Evolutionary conservation across 139 green algal species (phyloP), one percentile per base, ranked within the genome.

Genomic region (Closterium sp.): DNA sequence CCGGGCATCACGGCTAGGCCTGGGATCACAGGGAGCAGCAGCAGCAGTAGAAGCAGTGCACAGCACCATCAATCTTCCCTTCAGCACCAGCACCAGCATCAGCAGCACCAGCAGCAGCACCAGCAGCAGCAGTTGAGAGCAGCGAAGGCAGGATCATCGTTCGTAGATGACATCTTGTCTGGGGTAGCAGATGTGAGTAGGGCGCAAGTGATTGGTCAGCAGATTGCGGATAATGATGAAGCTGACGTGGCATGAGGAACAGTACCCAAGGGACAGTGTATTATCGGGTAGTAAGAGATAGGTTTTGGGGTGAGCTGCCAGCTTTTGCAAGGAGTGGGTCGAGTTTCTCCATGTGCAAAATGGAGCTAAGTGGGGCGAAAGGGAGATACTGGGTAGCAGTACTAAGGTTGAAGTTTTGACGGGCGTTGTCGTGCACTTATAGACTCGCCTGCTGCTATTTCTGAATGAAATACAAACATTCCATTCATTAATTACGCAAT

Each of bases 11-110:
- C 3, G 0, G 0, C 12, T 2, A 76, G 38, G 97, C 98, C 95
- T 99, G 99, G 9, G 99, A 95, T 8, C 97, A 96, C 8, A 97
- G 94, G 95, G 95, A 97, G 19, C 96, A 97, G 2, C 96, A 96
- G 92, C 96, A n/a, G n/a, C 98, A 16, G 93, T 96, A 33, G 95
- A 95, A 0, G 94, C 30, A 1, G 97, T 98, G 96, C 99, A 99
- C 84, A 99, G 93, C 87, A 99, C 98, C 55, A 76, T 76, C 55
- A 19, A 16, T 76, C 55, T 28, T 76, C 55, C 55, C 55, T 76
- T 16, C 55, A 76, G 55, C 8, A 69, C 43, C 43, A 69, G 3
- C 55, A 76, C 16, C 55, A 76, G 12, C 38, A 66, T 8, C 38
- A 66, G 38, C 38, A 66, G 38, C 38, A 55, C 4, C 36, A 55